phyloP scores from a whole-genome alignment of 2,329 filamentous ascomycete species.

The Karstenula rhodostoma region DNA sequence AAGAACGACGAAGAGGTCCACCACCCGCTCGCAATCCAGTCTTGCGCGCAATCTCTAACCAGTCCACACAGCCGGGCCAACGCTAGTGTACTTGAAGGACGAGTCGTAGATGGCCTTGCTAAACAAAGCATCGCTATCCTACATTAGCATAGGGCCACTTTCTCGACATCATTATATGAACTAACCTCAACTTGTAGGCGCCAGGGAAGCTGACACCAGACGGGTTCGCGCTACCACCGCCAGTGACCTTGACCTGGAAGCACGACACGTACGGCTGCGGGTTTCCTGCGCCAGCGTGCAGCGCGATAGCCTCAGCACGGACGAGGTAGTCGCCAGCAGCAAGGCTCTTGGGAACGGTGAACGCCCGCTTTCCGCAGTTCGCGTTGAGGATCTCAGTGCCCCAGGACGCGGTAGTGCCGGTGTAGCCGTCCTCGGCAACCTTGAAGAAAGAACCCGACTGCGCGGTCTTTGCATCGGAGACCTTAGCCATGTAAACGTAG shows the following conservation, averaged over 20 bases:
- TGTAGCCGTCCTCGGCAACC: constrained; percentile 49
- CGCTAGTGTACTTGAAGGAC: constrained; percentile 45
- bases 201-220: constrained; percentile 46
- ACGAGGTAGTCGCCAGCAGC: constrained; percentile 46
- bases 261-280: constrained; percentile 47
- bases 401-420: constrained; percentile 45
- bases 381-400: constrained; percentile 50
- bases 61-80: constrained; percentile 43
- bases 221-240: constrained; percentile 44
- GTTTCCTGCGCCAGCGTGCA: constrained; percentile 42
- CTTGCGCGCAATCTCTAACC: constrained; percentile 28
- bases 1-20: background rate
- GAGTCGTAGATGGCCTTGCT: constrained; percentile 45
- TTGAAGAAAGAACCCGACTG: constrained; percentile 47
- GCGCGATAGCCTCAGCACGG: constrained; percentile 44
- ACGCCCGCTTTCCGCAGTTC: constrained; percentile 48
- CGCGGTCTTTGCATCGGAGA: constrained; percentile 44
- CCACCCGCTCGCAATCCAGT: background rate
- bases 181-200: constrained; percentile 40
- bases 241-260: constrained; percentile 50
- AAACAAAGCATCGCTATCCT: constrained; percentile 40
- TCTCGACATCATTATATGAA: background rate
- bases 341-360: constrained; percentile 46
- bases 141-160: constrained; percentile 13
- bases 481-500: constrained; percentile 50